Evolutionary conservation across 2,329 filamentous ascomycete genomes (phyloP), one percentile per base, ranked within the genome.

Genomic region (Claviceps cyperi): DNA sequence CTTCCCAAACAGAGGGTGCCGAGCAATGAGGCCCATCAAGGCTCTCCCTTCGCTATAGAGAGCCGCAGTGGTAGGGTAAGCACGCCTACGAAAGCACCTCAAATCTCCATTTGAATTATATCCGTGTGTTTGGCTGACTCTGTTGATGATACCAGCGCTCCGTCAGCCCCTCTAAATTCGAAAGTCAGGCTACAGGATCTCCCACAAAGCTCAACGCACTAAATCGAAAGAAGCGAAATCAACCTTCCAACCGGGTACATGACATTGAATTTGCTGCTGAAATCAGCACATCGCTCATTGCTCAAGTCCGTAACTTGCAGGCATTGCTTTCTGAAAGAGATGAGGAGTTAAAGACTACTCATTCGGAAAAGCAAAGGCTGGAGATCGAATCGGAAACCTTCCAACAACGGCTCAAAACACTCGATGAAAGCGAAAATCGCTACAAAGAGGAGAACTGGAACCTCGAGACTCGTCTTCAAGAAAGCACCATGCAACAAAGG

Each of bases 361-460:
- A 84, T 57, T 65, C 80, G 48, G 87, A 94, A 54, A 86, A 84
- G 59, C 83, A 84, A 5, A 79, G 80, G 53, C 74, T 97, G 37
- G 90, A 97, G 64, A 77, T 86, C 36, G 90, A 96, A 56, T 78
- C 82, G 0, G 85, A 94, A 63, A 80, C 77, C 3, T 78, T 94
- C 55, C 78, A 84, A 49, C 86, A 94, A 64, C 81, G 89, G 36
- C 72, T 97, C 55, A 84, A 86, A 61, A 77, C 78, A 6, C 73
- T 96, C 40, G 90, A 96, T 58, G 92, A 98, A 67, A 95, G 86
- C 63, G 92, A 98, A 65, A 85, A 94, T 60, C 83, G 87, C 48
- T 95, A 94, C 70, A 97, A 96, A 68, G 92, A 98, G 61, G 92
- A 97, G 66, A 98, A 97, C 64, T 98, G 92, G 92, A 91, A 86